Evolutionary conservation across 2,329 filamentous ascomycete species (phyloP).

Genomic region (Ceratocystis huliohia): DNA sequence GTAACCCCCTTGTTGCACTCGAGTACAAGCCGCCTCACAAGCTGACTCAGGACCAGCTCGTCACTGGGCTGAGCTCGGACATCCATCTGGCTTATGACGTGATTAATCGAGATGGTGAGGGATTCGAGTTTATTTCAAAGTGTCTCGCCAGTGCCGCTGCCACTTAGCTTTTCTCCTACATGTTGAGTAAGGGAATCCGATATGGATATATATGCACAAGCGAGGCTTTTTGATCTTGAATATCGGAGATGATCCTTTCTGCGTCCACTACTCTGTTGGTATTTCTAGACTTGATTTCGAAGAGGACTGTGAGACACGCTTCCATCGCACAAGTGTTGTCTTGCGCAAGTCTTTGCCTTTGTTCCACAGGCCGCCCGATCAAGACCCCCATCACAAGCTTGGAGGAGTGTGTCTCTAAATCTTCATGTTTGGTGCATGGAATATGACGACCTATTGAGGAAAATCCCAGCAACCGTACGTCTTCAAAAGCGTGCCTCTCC

Average conservation of each 20-base stretch:
- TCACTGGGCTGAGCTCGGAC: neutral
- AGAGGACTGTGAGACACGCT: neutral
- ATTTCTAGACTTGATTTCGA: neutral
- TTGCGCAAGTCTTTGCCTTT: neutral
- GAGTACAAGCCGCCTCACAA: neutral
- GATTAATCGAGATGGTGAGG: neutral
- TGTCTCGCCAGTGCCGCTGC: neutral
- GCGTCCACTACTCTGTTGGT: neutral
- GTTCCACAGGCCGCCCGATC: neutral
- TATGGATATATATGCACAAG: neutral
- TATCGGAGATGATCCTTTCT: neutral
- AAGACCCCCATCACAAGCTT: neutral
- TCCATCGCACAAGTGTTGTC: neutral
- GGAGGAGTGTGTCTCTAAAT: neutral
- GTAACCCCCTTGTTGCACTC: neutral
- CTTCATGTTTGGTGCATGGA: neutral
- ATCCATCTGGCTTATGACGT: neutral
- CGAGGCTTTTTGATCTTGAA: neutral
- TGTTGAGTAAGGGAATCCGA: neutral
- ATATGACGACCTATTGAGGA: neutral
- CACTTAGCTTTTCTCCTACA: neutral
- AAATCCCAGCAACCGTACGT: neutral
- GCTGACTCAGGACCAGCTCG: neutral
- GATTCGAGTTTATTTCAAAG: neutral
- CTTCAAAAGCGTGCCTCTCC: neutral